Conservation (phyloP, 139 green algal species). For the Microglena sp. region DNA sequence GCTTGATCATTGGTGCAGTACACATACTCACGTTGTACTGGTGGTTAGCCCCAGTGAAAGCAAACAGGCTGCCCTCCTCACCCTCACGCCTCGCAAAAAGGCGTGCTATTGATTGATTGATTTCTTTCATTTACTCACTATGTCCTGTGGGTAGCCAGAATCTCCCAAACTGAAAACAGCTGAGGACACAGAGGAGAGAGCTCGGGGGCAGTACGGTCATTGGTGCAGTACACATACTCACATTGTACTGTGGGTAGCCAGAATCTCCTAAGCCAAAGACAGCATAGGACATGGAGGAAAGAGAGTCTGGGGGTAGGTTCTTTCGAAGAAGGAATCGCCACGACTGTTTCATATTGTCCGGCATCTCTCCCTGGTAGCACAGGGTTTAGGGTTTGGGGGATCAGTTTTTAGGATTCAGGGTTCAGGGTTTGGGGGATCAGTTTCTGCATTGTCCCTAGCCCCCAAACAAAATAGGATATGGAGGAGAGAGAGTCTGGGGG, state of each 20-base stretch:
- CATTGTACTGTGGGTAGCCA: constrained; percentile 87
- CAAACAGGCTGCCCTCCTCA: too few relatives aligned
- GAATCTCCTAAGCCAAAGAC: constrained; percentile 96
- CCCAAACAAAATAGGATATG: too few relatives aligned
- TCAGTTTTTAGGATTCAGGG: neutral
- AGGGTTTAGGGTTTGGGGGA: neutral
- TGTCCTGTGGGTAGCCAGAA: constrained; percentile 79
- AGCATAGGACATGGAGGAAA: constrained; percentile 43
- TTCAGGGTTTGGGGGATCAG: too few relatives aligned
- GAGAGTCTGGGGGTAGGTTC: constrained; percentile 52
- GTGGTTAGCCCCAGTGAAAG: too few relatives aligned
- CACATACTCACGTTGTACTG: too few relatives aligned
- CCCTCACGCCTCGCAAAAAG: too few relatives aligned
- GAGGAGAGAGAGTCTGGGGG: too few relatives aligned
- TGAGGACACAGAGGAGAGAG: constrained; percentile 39
- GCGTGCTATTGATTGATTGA: too few relatives aligned
- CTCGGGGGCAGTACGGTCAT: constrained; percentile 58
- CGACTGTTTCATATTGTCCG: constrained; percentile 77
- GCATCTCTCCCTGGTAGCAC: constrained; percentile 75
- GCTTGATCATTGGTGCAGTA: too few relatives aligned
- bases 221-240: too few relatives aligned
- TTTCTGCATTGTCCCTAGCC: too few relatives aligned
- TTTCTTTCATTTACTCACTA: too few relatives aligned
- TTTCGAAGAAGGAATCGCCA: constrained; percentile 88
- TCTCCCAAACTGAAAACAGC: constrained; percentile 93